phyloP scores from a whole-genome alignment of 169 alveolate species.

The Plasmodium coatneyi region DNA sequence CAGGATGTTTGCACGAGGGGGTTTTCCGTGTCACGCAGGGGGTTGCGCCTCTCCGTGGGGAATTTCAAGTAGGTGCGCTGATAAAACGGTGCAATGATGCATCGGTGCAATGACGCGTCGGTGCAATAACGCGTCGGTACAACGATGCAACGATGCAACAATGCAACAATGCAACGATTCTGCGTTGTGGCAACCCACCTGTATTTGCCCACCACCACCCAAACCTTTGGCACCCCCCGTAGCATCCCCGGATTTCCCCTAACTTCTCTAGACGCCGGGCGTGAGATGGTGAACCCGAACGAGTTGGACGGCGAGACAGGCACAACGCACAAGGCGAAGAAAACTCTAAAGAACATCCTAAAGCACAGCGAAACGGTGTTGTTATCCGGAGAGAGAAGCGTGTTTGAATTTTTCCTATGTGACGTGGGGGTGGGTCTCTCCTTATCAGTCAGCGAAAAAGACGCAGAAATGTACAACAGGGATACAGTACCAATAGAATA shows the following conservation, averaged over 20 bases:
- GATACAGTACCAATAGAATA: constrained; percentile 84
- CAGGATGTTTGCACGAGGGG: constrained; percentile 92
- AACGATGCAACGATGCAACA: neutral
- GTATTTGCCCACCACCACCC: too few species aligned
- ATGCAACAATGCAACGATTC: too few species aligned
- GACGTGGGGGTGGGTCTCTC: constrained; percentile 90
- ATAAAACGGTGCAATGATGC: neutral
- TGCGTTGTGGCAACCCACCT: too few species aligned
- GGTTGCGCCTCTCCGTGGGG: constrained; percentile 90
- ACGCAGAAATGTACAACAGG: constrained; percentile 75
- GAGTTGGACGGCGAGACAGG: constrained; percentile 64
- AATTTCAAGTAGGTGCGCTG: constrained; percentile 84
- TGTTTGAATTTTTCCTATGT: constrained; percentile 89
- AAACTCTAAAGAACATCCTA: constrained; percentile 40
- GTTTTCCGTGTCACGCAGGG: constrained; percentile 85
- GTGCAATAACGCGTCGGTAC: neutral
- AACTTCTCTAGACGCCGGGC: constrained; percentile 40
- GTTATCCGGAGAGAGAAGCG: constrained; percentile 86
- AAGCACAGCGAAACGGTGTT: constrained; percentile 77
- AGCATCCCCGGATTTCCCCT: constrained; percentile 72
- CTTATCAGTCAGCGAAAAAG: constrained; percentile 75
- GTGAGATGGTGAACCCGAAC: constrained; percentile 10
- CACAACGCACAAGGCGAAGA: constrained; percentile 61
- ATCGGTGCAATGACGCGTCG: neutral
- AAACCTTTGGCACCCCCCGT: too few species aligned